Evolutionary conservation across 2,329 filamentous ascomycete species (phyloP), one percentile per base, ranked within the genome.

Genomic region (Exutisphaerella laricina): DNA sequence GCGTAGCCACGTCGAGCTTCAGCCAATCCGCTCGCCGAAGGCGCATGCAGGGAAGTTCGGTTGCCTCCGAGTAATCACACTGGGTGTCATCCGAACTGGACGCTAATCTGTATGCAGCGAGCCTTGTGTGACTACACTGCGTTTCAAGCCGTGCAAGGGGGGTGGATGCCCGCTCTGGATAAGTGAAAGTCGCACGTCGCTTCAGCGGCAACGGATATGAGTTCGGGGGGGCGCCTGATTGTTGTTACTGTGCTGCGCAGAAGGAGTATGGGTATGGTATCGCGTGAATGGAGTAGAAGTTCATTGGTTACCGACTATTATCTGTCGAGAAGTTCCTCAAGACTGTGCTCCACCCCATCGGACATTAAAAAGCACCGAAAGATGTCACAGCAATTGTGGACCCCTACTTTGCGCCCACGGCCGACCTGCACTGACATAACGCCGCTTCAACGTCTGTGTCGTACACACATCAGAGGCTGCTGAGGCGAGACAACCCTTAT

Each of bases 361-460:
- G 48, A 50, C 41, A 50, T 50, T 47, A 50, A 46, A n/a, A n/a
- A n/a, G n/a, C n/a, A n/a, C n/a, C n/a, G n/a, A n/a, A n/a, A n/a
- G n/a, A n/a, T n/a, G n/a, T n/a, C n/a, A n/a, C n/a, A n/a, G n/a
- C n/a, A n/a, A n/a, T n/a, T n/a, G n/a, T n/a, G n/a, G n/a, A n/a
- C n/a, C n/a, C n/a, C n/a, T n/a, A n/a, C n/a, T n/a, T n/a, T n/a
- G n/a, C n/a, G n/a, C n/a, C n/a, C n/a, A n/a, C 49, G 49, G 51
- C 39, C 46, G 49, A 46, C 43, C n/a, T 52, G 46, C 45, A 47
- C 53, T 58, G 57, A 58, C 57, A 56, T 48, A 39, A 54, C 55
- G 55, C 57, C 53, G 49, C 47, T 43, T 48, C 40, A 56, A 47
- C 49, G 34, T 43, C 43, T 12, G 47, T 22, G 46, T 47, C 46